Evolutionary conservation across 805 yeast genomes (phyloP).

Genomic region (Kodamaea fukazawae): DNA sequence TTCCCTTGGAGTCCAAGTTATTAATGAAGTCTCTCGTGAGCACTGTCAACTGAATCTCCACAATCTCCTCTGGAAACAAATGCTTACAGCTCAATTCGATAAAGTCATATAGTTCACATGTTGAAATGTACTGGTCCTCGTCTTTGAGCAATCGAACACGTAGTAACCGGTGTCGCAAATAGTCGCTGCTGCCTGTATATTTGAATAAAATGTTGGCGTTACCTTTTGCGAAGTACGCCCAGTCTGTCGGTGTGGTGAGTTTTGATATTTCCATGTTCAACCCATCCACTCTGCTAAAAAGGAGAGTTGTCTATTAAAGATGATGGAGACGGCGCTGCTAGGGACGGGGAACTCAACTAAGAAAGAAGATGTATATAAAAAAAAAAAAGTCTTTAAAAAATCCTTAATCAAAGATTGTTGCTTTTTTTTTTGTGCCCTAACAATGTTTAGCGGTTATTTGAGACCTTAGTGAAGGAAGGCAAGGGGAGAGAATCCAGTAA

Average conservation of each 20-base stretch:
- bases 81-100: slow-evolving; percentile 33
- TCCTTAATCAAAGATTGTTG: no score
- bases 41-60: slow-evolving; percentile 32
- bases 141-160: slow-evolving; percentile 35
- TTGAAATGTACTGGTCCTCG: slow-evolving; percentile 34
- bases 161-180: slow-evolving; percentile 35
- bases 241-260: slow-evolving; percentile 29
- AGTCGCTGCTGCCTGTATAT: slow-evolving; percentile 36
- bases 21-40: slow-evolving; percentile 30
- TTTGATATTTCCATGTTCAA: slow-evolving; percentile 35
- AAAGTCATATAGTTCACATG: slow-evolving; percentile 42
- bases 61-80: slow-evolving; percentile 27
- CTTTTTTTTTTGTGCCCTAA: no score
- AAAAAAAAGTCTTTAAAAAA: no score
- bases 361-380: no score
- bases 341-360: no score
- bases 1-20: slow-evolving; percentile 25
- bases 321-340: no score
- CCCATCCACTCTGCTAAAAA: background rate
- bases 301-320: no score
- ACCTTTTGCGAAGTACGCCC: slow-evolving; percentile 47
- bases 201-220: slow-evolving; percentile 48
- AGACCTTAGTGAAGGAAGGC: no score
- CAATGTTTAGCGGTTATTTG: no score
- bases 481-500: no score